A percentile compares a stretch with the other conserved stretches of the same genome.
These are phyloP conservation scores for Cupressus sempervirens DNA, from an alignment of 75 land plant species.

Conservation along the genomic window DNA sequence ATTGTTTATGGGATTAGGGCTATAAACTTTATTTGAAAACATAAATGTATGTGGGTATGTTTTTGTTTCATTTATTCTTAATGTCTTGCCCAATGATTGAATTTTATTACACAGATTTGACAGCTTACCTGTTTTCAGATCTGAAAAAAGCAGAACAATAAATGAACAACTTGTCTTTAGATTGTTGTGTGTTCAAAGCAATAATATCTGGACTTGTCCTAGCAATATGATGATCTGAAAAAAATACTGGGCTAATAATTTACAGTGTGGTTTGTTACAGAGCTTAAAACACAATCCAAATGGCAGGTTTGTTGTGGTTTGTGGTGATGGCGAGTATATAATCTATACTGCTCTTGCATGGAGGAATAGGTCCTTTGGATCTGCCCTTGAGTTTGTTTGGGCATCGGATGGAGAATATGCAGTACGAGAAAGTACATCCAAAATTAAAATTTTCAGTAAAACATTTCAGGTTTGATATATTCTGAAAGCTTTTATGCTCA, in stretches of 20 bases:
- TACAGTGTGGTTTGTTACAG: conserved; percentile 38
- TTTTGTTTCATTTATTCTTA: neutral
- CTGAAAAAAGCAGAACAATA: neutral
- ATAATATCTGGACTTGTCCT: neutral
- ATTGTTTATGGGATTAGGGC: neutral
- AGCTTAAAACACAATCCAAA: conserved; percentile 96
- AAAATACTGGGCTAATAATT: neutral
- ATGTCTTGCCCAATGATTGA: neutral
- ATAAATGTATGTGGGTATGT: neutral
- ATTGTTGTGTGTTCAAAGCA: neutral
- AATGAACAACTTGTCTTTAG: neutral
- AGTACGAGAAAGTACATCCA: conserved; percentile 95
- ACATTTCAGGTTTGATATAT: conserved; percentile 67
- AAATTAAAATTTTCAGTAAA: conserved; percentile 89
- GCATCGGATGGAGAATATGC: conserved; percentile 98
- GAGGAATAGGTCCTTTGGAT: conserved; percentile 97
- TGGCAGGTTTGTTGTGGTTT: conserved; percentile 98
- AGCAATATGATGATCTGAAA: conserved; percentile 9
- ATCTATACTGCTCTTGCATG: conserved; percentile 97
- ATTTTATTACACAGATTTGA: neutral
- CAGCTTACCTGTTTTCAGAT: neutral
- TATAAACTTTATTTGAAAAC: neutral
- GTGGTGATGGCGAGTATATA: conserved; percentile 98
- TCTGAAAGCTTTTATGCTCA: neutral
- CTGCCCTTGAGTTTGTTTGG: conserved; percentile 97